A percentile compares a stretch with the other conserved stretches of the same genome.
phyloP scores from a whole-genome alignment of 2,329 filamentous ascomycete species.

The Leptographium radiaticola region DNA sequence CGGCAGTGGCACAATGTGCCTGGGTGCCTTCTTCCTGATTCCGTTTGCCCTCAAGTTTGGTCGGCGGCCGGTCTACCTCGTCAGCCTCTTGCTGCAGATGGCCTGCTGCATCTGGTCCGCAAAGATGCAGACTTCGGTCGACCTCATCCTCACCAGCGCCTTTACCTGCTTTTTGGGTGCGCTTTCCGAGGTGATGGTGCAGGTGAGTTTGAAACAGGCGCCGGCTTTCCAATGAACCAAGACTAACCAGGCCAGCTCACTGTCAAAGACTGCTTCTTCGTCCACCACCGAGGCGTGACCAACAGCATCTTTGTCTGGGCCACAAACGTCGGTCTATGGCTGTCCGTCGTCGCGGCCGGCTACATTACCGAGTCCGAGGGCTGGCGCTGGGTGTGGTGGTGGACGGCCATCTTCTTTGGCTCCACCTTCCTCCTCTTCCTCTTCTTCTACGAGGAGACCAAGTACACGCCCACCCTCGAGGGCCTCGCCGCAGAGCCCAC shows the following conservation, averaged over 20 bases:
- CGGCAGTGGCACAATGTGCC: constrained; percentile 28
- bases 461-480: constrained; percentile 1
- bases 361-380: constrained; percentile 34
- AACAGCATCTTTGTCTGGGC: constrained; percentile 29
- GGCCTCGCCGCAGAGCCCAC: background rate
- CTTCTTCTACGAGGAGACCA: constrained; percentile 5
- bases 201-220: constrained; percentile 16
- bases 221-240: too few relatives aligned
- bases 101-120: constrained; percentile 25
- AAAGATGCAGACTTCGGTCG: constrained; percentile 9
- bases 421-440: background rate
- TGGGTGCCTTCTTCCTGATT: constrained; percentile 31
- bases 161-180: constrained; percentile 27
- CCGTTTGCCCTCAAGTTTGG: constrained; percentile 31
- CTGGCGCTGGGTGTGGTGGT: constrained; percentile 31
- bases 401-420: constrained; percentile 14
- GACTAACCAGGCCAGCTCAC: constrained; percentile 14
- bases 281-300: constrained; percentile 42
- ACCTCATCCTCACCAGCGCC: background rate
- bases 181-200: constrained; percentile 31
- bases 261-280: constrained; percentile 41
- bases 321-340: constrained; percentile 21
- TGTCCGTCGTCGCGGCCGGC: constrained; percentile 34
- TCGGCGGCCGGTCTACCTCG: constrained; percentile 27
- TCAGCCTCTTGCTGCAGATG: constrained; percentile 30